phyloP scores from a whole-genome alignment of 306 rosid genomes.

The Oxytropis ochrocephala region DNA sequence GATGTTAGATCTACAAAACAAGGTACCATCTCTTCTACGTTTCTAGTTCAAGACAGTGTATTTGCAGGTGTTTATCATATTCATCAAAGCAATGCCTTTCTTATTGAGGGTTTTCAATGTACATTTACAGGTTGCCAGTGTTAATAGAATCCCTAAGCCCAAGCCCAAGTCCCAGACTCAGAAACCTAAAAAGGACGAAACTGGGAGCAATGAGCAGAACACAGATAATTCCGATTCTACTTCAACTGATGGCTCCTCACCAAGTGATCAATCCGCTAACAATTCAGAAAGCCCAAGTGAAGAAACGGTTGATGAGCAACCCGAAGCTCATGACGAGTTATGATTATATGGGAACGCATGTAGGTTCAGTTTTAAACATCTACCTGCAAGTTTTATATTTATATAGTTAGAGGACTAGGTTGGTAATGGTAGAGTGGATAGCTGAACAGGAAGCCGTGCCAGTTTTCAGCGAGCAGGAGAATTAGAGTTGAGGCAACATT shows the following conservation, averaged over 20 bases:
- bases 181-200: conserved; percentile 56
- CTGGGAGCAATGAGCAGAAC: conserved; percentile 41
- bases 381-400: conserved; percentile 25
- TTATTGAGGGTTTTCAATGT: conserved; percentile 1
- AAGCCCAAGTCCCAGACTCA: conserved; percentile 83
- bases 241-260: conserved; percentile 36
- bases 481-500: conserved; percentile 24
- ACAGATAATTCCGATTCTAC: conserved; percentile 33
- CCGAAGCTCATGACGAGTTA: conserved; percentile 62
- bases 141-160: conserved; percentile 83
- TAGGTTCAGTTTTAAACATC: conserved; percentile 21
- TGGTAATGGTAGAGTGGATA: conserved; percentile 24
- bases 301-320: conserved; percentile 31
- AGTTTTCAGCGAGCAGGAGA: conserved; percentile 19
- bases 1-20: conserved; percentile 56
- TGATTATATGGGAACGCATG: conserved; percentile 34
- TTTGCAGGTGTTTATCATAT: conserved; percentile 7
- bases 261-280: conserved; percentile 28
- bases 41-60: background rate
- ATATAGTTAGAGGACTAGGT: conserved; percentile 15
- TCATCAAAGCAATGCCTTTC: background rate
- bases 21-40: conserved; percentile 46
- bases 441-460: conserved; percentile 16
- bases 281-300: conserved; percentile 31
- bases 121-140: conserved; percentile 44